These are phyloP conservation scores for Nepenthes alata DNA, from an alignment of 179 eudicot genomes.

Conservation along the genomic window DNA sequence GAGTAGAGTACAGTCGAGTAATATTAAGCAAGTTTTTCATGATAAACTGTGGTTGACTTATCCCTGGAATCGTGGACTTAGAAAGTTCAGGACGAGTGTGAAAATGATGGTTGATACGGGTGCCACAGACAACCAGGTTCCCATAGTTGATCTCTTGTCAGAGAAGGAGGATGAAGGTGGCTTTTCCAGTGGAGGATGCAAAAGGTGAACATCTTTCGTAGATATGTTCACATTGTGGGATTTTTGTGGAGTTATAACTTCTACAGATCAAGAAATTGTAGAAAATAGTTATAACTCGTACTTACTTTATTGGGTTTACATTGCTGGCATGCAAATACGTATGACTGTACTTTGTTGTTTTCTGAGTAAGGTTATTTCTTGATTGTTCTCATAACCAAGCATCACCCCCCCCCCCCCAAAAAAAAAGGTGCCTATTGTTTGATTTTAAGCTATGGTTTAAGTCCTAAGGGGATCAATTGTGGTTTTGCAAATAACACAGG, in stretches of 20 bases:
- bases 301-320: background rate
- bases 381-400: background rate
- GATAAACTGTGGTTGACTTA: constrained; percentile 21
- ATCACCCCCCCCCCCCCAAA: no score
- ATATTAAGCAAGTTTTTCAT: constrained; percentile 22
- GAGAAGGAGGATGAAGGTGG: constrained; percentile 56
- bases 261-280: background rate
- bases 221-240: background rate
- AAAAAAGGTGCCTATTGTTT: no score
- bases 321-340: background rate
- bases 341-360: background rate
- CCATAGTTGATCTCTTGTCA: constrained; percentile 20
- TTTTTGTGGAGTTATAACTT: background rate
- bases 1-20: constrained; percentile 22
- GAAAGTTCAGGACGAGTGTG: constrained; percentile 24
- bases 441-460: no score
- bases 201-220: constrained; percentile 45
- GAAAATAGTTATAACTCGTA: background rate
- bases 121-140: constrained; percentile 26
- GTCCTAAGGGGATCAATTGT: no score
- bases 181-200: constrained; percentile 67
- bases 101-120: constrained; percentile 71
- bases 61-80: constrained; percentile 18
- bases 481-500: no score
- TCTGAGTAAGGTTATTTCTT: background rate